A percentile compares a stretch with the other conserved stretches of the same genome.
phyloP scores from a whole-genome alignment of 176 grass and related monocot species.

The Carex kokanica region DNA sequence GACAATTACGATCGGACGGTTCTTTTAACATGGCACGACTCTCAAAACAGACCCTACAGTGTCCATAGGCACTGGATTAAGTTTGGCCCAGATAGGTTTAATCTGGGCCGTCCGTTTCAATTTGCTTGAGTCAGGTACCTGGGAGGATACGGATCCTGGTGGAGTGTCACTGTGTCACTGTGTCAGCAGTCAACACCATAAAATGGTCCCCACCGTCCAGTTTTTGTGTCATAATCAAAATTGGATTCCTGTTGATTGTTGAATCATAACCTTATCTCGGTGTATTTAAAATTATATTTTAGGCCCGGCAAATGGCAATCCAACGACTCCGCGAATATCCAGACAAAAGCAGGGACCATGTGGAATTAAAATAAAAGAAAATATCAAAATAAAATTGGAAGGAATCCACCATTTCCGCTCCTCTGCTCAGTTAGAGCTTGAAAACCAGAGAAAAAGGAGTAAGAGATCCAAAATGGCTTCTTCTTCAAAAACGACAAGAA shows the following conservation, averaged over 20 bases:
- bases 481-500: slow-evolving; percentile 59
- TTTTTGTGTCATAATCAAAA: not conserved
- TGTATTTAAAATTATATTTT: not conserved
- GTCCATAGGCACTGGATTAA: too few relatives aligned
- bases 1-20: too few relatives aligned
- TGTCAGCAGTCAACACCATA: not conserved
- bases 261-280: not conserved
- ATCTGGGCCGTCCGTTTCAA: too few relatives aligned
- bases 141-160: too few relatives aligned
- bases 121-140: too few relatives aligned
- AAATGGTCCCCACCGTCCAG: not conserved
- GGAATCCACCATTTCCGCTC: not conserved
- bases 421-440: not conserved
- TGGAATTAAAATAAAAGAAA: not conserved
- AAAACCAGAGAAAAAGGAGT: not conserved
- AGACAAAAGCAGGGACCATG: not conserved
- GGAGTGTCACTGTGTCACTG: not conserved
- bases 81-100: too few relatives aligned
- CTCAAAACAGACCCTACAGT: too few relatives aligned
- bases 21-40: too few relatives aligned
- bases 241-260: not conserved
- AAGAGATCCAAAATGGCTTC: slow-evolving; percentile 15
- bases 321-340: slow-evolving; percentile 1
- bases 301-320: not conserved
- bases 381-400: not conserved